phyloP scores from a whole-genome alignment of 1,139 yeast species.

The Casaregolazyma suthepensis region DNA sequence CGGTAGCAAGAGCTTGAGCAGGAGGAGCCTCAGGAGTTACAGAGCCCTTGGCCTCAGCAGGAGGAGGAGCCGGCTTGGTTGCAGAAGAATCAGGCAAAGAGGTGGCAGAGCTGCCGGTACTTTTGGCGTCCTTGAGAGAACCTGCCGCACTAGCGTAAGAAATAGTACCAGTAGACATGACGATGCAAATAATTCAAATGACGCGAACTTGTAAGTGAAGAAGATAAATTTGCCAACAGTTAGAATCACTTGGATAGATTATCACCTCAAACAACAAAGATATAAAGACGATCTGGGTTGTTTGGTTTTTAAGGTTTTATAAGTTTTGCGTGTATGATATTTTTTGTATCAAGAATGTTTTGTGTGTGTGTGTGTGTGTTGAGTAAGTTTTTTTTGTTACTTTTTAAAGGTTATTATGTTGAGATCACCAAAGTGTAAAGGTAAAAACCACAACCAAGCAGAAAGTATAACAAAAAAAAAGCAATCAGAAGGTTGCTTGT shows the following conservation, averaged over 20 bases:
- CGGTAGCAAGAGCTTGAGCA: conserved; percentile 17
- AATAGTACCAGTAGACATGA: conserved; percentile 25
- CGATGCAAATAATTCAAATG: background rate
- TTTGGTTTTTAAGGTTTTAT: background rate
- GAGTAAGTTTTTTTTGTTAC: background rate
- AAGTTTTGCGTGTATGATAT: background rate
- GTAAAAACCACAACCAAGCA: background rate
- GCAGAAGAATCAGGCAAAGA: conserved; percentile 13
- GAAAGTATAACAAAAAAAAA: background rate
- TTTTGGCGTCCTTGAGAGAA: conserved; percentile 10
- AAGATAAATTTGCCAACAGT: background rate
- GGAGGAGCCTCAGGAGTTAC: conserved; percentile 1
- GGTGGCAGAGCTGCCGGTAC: conserved; percentile 3
- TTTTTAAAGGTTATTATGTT: background rate
- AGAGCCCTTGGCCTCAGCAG: conserved; percentile 8
- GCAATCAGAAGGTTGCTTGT: background rate
- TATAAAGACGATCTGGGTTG: background rate
- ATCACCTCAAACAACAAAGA: background rate
- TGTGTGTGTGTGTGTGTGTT: conserved; percentile 7
- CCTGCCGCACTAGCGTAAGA: conserved; percentile 31
- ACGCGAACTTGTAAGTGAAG: background rate
- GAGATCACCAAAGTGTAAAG: background rate
- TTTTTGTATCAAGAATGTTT: conserved; percentile 2
- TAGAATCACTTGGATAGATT: background rate
- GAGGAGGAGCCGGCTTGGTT: conserved; percentile 17